Evolutionary conservation across 768 basidiomycete species (phyloP).

Genomic region (Gloeopeniophorella convolvens): DNA sequence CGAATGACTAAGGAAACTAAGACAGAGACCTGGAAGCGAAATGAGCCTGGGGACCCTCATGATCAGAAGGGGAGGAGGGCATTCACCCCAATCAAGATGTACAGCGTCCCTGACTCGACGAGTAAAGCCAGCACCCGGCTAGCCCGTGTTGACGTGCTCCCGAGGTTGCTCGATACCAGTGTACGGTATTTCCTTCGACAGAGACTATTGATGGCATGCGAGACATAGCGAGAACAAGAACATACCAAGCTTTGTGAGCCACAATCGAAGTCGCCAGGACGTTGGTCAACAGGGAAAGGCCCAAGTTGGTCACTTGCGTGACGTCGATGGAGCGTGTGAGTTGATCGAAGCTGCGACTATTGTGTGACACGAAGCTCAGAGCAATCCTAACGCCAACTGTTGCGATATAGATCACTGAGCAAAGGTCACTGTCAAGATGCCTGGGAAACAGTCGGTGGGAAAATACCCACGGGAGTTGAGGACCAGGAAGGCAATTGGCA

Average conservation of each 20-base stretch:
- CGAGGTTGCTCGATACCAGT: background rate
- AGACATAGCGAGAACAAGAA: background rate
- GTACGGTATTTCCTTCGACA: background rate
- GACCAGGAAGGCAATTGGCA: background rate
- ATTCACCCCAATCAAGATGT: slow-evolving; percentile 5
- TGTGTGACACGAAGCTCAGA: background rate
- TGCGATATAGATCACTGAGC: background rate
- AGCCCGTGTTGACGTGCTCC: background rate
- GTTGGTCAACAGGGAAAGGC: slow-evolving; percentile 2
- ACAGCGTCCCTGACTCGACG: slow-evolving; percentile 6
- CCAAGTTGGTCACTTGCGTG: background rate
- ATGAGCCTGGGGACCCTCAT: background rate
- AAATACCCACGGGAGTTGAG: background rate
- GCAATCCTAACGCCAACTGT: background rate
- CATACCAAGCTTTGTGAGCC: background rate
- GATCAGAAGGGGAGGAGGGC: background rate
- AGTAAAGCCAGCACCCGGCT: background rate
- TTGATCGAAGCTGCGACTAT: too few species aligned
- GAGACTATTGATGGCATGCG: too few species aligned
- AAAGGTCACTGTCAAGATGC: too few species aligned
- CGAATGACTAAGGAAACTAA: background rate
- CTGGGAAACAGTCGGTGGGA: too few species aligned
- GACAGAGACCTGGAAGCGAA: background rate
- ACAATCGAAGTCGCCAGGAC: slow-evolving; percentile 1
- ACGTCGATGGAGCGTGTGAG: background rate